Evolutionary conservation across 768 basidiomycete genomes (phyloP).

Genomic region (Rubroboletus satanas): DNA sequence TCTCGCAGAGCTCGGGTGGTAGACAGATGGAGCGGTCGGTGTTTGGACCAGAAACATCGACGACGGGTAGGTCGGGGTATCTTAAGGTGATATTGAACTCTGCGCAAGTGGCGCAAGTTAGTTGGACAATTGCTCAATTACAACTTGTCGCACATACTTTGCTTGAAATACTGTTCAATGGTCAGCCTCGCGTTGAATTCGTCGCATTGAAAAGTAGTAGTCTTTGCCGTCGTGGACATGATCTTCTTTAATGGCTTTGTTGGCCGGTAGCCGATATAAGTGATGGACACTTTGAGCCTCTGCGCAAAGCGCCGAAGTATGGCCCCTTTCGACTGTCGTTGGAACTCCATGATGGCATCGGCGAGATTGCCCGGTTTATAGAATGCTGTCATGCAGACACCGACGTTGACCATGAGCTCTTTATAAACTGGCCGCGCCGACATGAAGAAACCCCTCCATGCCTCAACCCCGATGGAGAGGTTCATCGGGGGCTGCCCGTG

Average conservation of each 20-base stretch:
- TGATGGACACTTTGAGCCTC: conserved; percentile 55
- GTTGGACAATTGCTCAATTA: neutral
- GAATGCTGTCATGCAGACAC: conserved; percentile 52
- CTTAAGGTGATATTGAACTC: conserved; percentile 56
- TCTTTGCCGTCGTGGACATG: conserved; percentile 37
- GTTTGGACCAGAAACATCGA: conserved; percentile 46
- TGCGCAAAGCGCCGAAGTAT: conserved; percentile 47
- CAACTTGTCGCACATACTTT: conserved; percentile 41
- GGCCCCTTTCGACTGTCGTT: conserved; percentile 36
- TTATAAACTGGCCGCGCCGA: conserved; percentile 48
- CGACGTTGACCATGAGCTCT: conserved; percentile 52
- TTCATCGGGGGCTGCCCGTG: conserved; percentile 13
- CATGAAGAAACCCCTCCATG: conserved; percentile 48
- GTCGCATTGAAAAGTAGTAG: conserved; percentile 51
- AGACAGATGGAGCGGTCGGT: conserved; percentile 37
- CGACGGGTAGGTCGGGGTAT: conserved; percentile 49
- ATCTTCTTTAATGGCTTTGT: conserved; percentile 47
- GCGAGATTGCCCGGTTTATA: conserved; percentile 61
- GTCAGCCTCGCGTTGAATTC: conserved; percentile 53
- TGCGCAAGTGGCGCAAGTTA: conserved; percentile 24
- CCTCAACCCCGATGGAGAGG: conserved; percentile 40
- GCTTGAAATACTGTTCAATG: conserved; percentile 60
- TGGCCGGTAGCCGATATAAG: conserved; percentile 50
- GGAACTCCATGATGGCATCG: conserved; percentile 51
- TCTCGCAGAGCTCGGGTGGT: conserved; percentile 70